Percentiles rank a stretch among this genome's conserved stretches.
These are phyloP conservation scores for Fusarium heterosporum DNA, from an alignment of 2,329 filamentous ascomycete species.

Conservation along the genomic window DNA sequence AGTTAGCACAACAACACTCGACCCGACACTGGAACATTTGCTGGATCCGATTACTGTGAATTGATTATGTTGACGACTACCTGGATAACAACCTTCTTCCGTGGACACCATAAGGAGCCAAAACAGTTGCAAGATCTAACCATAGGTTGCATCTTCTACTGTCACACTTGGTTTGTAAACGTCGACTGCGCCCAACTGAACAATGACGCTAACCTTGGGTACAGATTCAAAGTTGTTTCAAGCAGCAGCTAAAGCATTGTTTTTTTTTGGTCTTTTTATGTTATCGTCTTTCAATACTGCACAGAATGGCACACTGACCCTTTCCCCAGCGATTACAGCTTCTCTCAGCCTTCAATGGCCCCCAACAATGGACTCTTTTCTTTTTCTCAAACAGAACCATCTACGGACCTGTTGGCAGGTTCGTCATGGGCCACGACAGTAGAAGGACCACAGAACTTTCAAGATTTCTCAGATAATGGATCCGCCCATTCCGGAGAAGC, in stretches of 20 bases:
- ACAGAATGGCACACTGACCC: constrained; percentile 69
- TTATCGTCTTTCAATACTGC: constrained; percentile 52
- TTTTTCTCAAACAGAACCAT: constrained; percentile 70
- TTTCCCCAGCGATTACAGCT: constrained; percentile 67
- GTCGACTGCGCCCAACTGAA: constrained; percentile 21
- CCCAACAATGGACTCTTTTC: constrained; percentile 65
- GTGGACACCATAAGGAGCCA: constrained; percentile 28
- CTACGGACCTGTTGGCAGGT: constrained; percentile 65
- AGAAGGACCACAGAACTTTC: constrained; percentile 72
- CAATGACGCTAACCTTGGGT: constrained; percentile 43
- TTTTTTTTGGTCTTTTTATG: constrained; percentile 47
- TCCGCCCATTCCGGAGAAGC: constrained; percentile 63
- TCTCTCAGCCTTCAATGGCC: constrained; percentile 63
- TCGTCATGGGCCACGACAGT: constrained; percentile 67
- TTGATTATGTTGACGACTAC: constrained; percentile 24
- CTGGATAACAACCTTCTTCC: not conserved
- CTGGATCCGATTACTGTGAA: constrained; percentile 31
- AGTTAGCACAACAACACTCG: not conserved
- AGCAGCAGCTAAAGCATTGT: constrained; percentile 48
- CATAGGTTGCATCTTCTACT: constrained; percentile 1
- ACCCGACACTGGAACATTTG: constrained; percentile 10
- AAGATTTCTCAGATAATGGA: constrained; percentile 64
- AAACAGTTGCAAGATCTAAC: constrained; percentile 39
- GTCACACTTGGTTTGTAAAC: constrained; percentile 48
- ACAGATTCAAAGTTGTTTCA: constrained; percentile 70